These are phyloP conservation scores for Theobroma cacao DNA, from an alignment of 345 rosid genomes.

Conservation along the genomic window DNA sequence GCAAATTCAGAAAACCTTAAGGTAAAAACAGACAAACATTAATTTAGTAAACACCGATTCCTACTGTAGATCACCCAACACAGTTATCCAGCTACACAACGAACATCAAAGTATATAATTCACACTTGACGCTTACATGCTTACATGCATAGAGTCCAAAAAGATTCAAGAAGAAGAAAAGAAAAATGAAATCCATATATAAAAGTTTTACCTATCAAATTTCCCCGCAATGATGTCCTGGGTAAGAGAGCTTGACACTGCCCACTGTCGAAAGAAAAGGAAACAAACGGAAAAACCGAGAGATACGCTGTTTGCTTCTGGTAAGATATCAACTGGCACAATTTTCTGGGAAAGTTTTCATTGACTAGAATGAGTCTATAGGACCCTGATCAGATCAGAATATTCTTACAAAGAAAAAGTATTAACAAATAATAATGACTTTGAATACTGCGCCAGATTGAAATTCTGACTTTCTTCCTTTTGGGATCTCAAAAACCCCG, in stretches of 20 bases:
- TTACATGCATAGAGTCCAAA: neutral
- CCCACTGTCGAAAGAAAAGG: neutral
- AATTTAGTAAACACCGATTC: too few relatives aligned
- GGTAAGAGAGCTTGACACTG: neutral
- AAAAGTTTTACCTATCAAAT: neutral
- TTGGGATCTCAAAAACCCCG: neutral
- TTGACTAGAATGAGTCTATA: neutral
- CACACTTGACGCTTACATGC: too few relatives aligned
- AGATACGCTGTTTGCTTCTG: neutral
- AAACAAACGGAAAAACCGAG: neutral
- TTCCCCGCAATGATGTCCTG: neutral
- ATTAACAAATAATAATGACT: neutral
- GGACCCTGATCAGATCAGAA: neutral
- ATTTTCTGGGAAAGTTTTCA: neutral
- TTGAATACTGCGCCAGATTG: neutral
- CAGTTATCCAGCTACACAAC: too few relatives aligned
- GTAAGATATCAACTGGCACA: neutral
- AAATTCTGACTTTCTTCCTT: neutral
- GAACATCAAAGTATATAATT: neutral
- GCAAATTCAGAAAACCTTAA: too few relatives aligned
- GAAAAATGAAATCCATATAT: neutral
- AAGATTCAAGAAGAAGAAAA: too few relatives aligned
- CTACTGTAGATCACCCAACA: neutral
- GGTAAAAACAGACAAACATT: neutral
- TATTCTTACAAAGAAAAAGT: neutral